Evolutionary conservation across 163 green algal genomes (phyloP), one percentile per base, ranked within the genome.

Genomic region (Scenedesmus sp.): DNA sequence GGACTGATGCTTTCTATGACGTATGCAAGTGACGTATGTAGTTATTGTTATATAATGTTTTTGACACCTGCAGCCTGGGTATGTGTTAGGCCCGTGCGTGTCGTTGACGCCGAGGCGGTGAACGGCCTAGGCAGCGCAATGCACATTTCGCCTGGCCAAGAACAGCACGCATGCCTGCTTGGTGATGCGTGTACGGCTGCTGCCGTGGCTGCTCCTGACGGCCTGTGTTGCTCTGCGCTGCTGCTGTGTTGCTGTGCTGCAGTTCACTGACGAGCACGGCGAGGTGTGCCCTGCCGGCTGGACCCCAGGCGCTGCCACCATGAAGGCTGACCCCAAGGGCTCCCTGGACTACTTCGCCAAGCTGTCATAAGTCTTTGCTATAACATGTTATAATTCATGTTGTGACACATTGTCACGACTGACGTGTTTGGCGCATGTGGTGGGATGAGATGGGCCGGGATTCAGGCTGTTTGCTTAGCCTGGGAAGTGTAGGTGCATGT

Each of bases 261-360:
- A 96, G 93, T 96, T 96, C 92, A 94, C 93, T 18, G 95, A 96
- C 74, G 92, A 95, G 93, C 95, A 96, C 82, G 94, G 95, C 34
- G 94, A 96, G 95, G 95, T 98, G 83, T 99, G 97, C 94, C 97
- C 97, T 12, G 97, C 97, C 67, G 96, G 97, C 92, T 99, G 97
- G 97, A 97, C 96, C 94, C 97, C 97, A 6, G 97, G 97, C 18
- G 91, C 94, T 59, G 95, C 95, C 88, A 97, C 96, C 64, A 98
- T 99, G 96, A 95, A 97, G 89, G 56, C 86, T 82, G 89, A 93
- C 74, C 90, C 90, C 55, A 87, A 89, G 76, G 82, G 73, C 20
- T 91, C 85, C 13, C 85, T 93, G 34, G 90, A 91, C 34, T 67
- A 87, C 55, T 87, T 87, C 20, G 16, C 82, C 82, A 87, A 87